Evolutionary conservation across 169 alveolate genomes (phyloP).

Genomic region (Plasmodium adleri): DNA sequence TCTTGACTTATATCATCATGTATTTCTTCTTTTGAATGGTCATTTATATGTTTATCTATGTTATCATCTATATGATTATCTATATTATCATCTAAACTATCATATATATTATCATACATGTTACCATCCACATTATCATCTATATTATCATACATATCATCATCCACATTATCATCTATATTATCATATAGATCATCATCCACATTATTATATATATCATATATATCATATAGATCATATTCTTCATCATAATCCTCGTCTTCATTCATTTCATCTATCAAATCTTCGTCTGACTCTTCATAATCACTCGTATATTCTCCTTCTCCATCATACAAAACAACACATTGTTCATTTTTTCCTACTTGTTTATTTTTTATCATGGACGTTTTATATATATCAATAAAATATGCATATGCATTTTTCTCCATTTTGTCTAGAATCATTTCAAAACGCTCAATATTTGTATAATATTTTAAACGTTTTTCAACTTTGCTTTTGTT

Average conservation of each 20-base stretch:
- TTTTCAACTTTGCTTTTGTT: slow-evolving; percentile 38
- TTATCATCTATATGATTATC: neutral
- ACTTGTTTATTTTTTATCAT: neutral
- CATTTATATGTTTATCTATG: neutral
- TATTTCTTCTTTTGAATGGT: neutral
- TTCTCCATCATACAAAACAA: neutral
- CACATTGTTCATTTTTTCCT: neutral
- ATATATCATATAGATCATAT: neutral
- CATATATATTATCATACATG: neutral
- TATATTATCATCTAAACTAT: neutral
- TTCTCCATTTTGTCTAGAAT: slow-evolving; percentile 50
- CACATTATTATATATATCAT: neutral
- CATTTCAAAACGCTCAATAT: slow-evolving; percentile 33
- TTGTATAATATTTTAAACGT: slow-evolving; percentile 41
- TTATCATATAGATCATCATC: neutral
- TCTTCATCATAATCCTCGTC: slow-evolving; percentile 13
- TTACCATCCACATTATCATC: too few species aligned
- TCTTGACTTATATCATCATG: neutral
- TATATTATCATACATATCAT: too few species aligned
- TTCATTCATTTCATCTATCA: slow-evolving; percentile 13
- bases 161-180: too few species aligned
- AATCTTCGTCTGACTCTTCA: slow-evolving; percentile 8
- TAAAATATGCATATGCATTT: slow-evolving; percentile 44
- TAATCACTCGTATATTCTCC: neutral
- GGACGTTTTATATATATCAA: slow-evolving; percentile 44